Conservation (phyloP, 139 green algal genomes). For the Marvania coccoides region DNA sequence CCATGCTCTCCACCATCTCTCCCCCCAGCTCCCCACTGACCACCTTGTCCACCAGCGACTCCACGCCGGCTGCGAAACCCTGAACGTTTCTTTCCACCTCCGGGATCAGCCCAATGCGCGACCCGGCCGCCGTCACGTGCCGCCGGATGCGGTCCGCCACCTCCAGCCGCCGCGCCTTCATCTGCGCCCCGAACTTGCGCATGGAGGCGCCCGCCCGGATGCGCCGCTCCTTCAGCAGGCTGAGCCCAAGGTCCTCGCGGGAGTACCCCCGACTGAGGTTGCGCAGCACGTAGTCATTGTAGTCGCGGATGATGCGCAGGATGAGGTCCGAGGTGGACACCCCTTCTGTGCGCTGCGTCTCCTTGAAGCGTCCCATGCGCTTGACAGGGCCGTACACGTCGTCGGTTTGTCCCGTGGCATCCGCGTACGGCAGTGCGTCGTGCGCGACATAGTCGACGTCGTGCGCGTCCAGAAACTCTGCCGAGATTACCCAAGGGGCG, state of each 20-base stretch:
- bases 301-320: conserved; percentile 81
- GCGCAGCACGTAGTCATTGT: conserved; percentile 89
- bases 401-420: conserved; percentile 47
- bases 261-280: conserved; percentile 82
- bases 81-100: conserved; percentile 54
- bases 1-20: conserved; percentile 31
- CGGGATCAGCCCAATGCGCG: background rate
- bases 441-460: conserved; percentile 87
- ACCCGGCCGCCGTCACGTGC: conserved; percentile 22
- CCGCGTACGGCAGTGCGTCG: conserved; percentile 81
- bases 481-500: conserved; percentile 79
- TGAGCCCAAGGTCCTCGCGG: conserved; percentile 63
- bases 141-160: conserved; percentile 50
- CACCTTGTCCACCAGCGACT: conserved; percentile 62
- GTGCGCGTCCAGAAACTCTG: conserved; percentile 78
- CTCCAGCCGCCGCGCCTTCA: conserved; percentile 49
- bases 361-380: conserved; percentile 65
- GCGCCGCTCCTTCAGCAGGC: conserved; percentile 60
- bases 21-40: conserved; percentile 23
- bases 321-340: conserved; percentile 88
- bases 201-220: conserved; percentile 54
- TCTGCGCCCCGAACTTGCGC: conserved; percentile 52
- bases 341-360: conserved; percentile 82
- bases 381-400: conserved; percentile 67
- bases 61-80: conserved; percentile 54